Evolutionary conservation across 2,329 filamentous ascomycete species (phyloP).

Genomic region (Penicillium decumbens): DNA sequence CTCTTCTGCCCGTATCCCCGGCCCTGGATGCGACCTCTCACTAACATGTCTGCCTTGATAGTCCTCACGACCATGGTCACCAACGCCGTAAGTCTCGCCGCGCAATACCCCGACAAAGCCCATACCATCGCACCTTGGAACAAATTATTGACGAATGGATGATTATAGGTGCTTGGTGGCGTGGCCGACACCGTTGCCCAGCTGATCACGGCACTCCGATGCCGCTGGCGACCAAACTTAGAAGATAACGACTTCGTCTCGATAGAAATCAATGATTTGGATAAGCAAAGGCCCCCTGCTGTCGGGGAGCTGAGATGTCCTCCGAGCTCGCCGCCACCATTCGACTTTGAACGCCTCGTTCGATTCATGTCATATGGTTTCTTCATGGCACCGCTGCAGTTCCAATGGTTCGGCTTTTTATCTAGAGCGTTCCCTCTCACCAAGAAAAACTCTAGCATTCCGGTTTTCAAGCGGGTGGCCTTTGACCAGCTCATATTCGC

Average conservation of each 20-base stretch:
- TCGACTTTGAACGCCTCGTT: conserved; percentile 91
- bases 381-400: conserved; percentile 90
- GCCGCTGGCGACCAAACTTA: conserved; percentile 54
- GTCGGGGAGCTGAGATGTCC: conserved; percentile 61
- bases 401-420: conserved; percentile 91
- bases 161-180: conserved; percentile 68
- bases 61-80: conserved; percentile 99
- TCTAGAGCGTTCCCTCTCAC: conserved; percentile 77
- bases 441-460: conserved; percentile 66
- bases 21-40: not conserved
- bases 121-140: not conserved
- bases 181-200: conserved; percentile 96
- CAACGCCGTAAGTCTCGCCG: conserved; percentile 64
- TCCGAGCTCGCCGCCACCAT: conserved; percentile 66
- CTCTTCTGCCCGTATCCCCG: not conserved
- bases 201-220: conserved; percentile 70
- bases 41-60: conserved; percentile 34
- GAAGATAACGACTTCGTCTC: conserved; percentile 65
- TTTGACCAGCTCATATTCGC: conserved; percentile 93
- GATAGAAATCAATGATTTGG: conserved; percentile 84
- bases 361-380: conserved; percentile 98
- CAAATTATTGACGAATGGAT: conserved; percentile 10
- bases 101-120: not conserved
- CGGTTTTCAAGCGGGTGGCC: conserved; percentile 82
- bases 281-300: conserved; percentile 69